Base-by-base conservation (phyloP, 1,284 basidiomycete genomes). In the Trichosporon asahii region DNA sequence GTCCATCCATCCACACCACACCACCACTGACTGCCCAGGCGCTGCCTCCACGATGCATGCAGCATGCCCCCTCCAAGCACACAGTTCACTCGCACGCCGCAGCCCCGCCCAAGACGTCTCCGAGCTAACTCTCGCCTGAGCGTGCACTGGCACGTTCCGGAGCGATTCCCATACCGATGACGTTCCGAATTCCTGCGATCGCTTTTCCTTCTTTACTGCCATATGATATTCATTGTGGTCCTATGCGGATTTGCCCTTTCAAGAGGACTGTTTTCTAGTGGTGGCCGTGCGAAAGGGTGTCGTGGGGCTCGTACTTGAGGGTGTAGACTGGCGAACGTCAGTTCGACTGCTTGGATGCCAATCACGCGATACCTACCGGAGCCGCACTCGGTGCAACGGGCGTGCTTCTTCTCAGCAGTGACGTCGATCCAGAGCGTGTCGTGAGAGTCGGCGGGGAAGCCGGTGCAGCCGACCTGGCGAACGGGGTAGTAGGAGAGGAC, bases 391-490 rank as follows among this genome's bases (percentile, higher is more conserved):
- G 88, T 86, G 89, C 94, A 97, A 81, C 95, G 90, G 77, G 86
- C 85, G 72, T 84, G 80, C 79, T 88, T 84, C 68, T 84, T 87
- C 80, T 89, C 89, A 77, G 89, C 86, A 77, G 88, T 87, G 74
- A 86, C 87, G 78, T 83, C 88, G 83, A 94, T 89, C 94, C 94
- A 96, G 75, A 90, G 86, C 72, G 94, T 87, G 78, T 95, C 92
- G 84, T 96, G 94, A 53, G 93, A 95, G 84, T 97, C 94, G 65
- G 91, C 92, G 29, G 94, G 94, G 79, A 87, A 89, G 71, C 94
- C 94, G 65, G 95, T 95, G 87, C 95, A 97, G 69, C 94, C 94
- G 79, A 97, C 86, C 73, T 92, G 87, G 76, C 94, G 92, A 75
- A 90, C 88, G 67, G 87, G 86, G 78, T 90, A 90, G 83, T 90